Evolutionary conservation across 164 flowering plant genomes (phyloP).

Genomic region (Stephania cephalantha): DNA sequence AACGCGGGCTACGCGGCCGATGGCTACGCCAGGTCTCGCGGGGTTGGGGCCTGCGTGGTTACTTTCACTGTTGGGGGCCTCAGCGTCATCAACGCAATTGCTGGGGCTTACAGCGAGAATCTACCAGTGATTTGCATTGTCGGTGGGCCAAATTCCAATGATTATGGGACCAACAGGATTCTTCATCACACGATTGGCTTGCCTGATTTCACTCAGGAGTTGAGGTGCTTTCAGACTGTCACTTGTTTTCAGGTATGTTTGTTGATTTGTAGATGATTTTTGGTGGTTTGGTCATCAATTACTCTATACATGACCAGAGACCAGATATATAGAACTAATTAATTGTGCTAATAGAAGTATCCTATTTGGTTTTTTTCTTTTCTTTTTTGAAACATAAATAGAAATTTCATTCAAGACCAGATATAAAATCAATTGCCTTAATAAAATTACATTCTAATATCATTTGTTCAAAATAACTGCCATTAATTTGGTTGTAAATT

Average conservation of each 20-base stretch:
- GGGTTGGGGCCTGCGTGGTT: constrained; percentile 85
- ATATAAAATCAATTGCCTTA: too few relatives aligned
- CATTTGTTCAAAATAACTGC: too few relatives aligned
- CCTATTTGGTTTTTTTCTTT: too few relatives aligned
- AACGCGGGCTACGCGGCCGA: constrained; percentile 97
- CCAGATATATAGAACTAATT: too few relatives aligned
- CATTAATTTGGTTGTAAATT: too few relatives aligned
- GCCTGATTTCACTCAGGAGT: constrained; percentile 77
- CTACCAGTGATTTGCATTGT: constrained; percentile 72
- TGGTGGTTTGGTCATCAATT: not conserved
- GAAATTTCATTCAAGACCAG: too few relatives aligned
- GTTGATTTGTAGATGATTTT: not conserved
- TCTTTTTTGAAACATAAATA: too few relatives aligned
- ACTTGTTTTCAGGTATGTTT: constrained; percentile 64
- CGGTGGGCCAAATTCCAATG: constrained; percentile 87
- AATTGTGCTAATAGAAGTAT: too few relatives aligned
- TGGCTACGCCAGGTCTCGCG: constrained; percentile 74
- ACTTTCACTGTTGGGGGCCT: constrained; percentile 95
- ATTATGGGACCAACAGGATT: constrained; percentile 70
- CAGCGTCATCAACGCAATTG: constrained; percentile 75
- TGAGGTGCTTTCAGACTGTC: constrained; percentile 73
- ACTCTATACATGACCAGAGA: too few relatives aligned
- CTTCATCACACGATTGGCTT: constrained; percentile 85
- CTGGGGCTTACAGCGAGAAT: constrained; percentile 87
- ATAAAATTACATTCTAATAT: too few relatives aligned